Conservation (phyloP, 1,284 basidiomycete species). For the Fomitopsis schrenkii region DNA sequence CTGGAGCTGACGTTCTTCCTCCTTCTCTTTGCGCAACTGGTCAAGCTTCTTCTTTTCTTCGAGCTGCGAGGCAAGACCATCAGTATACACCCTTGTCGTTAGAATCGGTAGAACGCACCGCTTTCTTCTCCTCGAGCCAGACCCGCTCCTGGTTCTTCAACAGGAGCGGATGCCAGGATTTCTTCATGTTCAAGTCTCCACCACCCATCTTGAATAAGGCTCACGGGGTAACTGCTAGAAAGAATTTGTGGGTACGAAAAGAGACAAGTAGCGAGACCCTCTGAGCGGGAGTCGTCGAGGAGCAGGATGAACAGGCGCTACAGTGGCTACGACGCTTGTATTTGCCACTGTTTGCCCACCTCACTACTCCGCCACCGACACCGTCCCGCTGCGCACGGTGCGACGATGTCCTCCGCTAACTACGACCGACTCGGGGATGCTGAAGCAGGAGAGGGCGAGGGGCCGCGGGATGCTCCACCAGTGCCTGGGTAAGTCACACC, state of each 20-base stretch:
- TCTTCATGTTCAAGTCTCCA: conserved; percentile 95
- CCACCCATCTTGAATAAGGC: conserved; percentile 82
- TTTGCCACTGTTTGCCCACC: conserved; percentile 15
- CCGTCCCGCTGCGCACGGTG: background rate
- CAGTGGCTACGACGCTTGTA: conserved; percentile 5
- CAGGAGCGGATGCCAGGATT: conserved; percentile 98
- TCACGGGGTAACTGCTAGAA: conserved; percentile 11
- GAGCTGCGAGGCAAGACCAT: conserved; percentile 44
- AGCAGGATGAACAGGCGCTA: background rate
- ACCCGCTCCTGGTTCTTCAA: conserved; percentile 98
- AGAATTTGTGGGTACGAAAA: conserved; percentile 8
- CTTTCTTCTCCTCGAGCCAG: conserved; percentile 97
- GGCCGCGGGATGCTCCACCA: conserved; percentile 21
- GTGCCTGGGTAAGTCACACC: conserved; percentile 25
- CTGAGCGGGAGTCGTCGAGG: background rate
- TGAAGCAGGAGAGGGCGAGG: conserved; percentile 32
- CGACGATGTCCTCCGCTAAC: conserved; percentile 22
- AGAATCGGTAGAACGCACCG: conserved; percentile 45
- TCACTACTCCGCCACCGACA: conserved; percentile 6
- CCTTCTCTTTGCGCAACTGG: conserved; percentile 94
- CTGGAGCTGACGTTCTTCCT: conserved; percentile 95
- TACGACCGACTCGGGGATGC: conserved; percentile 31
- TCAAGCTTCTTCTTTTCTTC: conserved; percentile 98
- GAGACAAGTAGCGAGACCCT: conserved; percentile 5
- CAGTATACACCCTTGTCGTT: background rate